Evolutionary conservation across 768 basidiomycete genomes (phyloP).

Genomic region (Lentinula sp.): DNA sequence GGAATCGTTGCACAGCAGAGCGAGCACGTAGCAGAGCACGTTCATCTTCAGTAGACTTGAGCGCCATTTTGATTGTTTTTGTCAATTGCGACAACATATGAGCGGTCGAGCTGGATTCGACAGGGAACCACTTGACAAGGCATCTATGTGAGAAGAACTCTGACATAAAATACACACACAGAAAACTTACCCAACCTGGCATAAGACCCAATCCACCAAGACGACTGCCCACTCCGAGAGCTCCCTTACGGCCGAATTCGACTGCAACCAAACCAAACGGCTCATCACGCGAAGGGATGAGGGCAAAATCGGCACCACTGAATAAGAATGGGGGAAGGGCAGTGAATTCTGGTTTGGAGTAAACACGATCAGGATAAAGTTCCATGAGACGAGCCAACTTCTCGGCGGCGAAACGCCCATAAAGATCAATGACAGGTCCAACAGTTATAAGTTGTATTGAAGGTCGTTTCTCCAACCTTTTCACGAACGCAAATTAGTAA

Average conservation of each 20-base stretch:
- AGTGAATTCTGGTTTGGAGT: slow-evolving; percentile 97
- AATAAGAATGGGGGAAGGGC: slow-evolving; percentile 90
- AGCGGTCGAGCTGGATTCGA: slow-evolving; percentile 87
- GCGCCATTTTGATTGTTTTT: slow-evolving; percentile 91
- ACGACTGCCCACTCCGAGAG: slow-evolving; percentile 90
- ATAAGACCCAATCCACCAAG: slow-evolving; percentile 93
- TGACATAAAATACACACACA: not conserved
- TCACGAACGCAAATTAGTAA: slow-evolving; percentile 6
- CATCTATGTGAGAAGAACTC: not conserved
- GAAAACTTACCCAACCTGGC: slow-evolving; percentile 86
- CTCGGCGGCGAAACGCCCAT: slow-evolving; percentile 93
- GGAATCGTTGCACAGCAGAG: slow-evolving; percentile 95
- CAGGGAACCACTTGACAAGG: slow-evolving; percentile 82
- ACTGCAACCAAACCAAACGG: slow-evolving; percentile 95
- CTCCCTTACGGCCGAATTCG: slow-evolving; percentile 95
- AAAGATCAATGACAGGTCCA: slow-evolving; percentile 93
- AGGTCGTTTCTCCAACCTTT: slow-evolving; percentile 78
- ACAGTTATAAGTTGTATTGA: slow-evolving; percentile 85
- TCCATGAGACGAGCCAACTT: slow-evolving; percentile 93
- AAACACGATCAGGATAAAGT: slow-evolving; percentile 90
- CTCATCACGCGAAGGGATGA: slow-evolving; percentile 95
- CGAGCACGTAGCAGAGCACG: slow-evolving; percentile 90
- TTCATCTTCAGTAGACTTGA: slow-evolving; percentile 88
- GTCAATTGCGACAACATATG: slow-evolving; percentile 95
- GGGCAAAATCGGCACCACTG: slow-evolving; percentile 90